Conservation (phyloP, 2,329 filamentous ascomycete genomes). For the Paecilomyces variotii region DNA sequence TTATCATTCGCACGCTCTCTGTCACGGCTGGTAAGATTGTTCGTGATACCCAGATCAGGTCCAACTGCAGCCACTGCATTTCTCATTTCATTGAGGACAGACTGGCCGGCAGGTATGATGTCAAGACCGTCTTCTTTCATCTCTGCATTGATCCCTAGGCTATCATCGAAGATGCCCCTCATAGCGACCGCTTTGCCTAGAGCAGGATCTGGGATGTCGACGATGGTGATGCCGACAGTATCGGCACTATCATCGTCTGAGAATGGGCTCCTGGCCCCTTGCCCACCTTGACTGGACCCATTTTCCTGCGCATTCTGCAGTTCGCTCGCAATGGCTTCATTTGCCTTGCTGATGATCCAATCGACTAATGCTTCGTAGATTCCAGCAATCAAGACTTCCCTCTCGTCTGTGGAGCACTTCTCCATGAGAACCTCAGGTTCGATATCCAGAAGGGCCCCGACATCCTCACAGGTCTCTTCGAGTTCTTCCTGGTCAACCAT, state of each 20-base stretch:
- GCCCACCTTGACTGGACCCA: conserved; percentile 58
- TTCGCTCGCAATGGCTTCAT: conserved; percentile 71
- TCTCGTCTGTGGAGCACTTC: conserved; percentile 76
- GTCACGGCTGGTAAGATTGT: conserved; percentile 59
- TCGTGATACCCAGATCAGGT: conserved; percentile 69
- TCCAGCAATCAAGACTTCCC: conserved; percentile 71
- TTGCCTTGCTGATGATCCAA: conserved; percentile 86
- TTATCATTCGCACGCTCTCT: conserved; percentile 73
- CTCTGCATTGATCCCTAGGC: conserved; percentile 85
- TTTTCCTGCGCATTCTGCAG: conserved; percentile 58
- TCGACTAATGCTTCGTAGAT: conserved; percentile 92
- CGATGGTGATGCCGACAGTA: conserved; percentile 78
- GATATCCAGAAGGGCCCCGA: conserved; percentile 74
- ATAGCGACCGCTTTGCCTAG: conserved; percentile 84
- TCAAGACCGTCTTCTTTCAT: conserved; percentile 94
- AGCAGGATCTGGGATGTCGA: conserved; percentile 73
- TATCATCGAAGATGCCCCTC: conserved; percentile 86
- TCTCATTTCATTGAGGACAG: conserved; percentile 80
- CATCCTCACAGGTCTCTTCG: conserved; percentile 83
- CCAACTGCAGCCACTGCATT: conserved; percentile 69
- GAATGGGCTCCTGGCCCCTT: conserved; percentile 54
- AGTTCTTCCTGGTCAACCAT: conserved; percentile 74
- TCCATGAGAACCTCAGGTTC: conserved; percentile 73
- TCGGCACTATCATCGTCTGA: conserved; percentile 66
- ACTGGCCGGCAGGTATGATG: conserved; percentile 65